A percentile compares a stretch with the other conserved stretches of the same genome.
Conservation (phyloP, 2,329 filamentous ascomycete species). For the Leptographium wingfieldii region DNA sequence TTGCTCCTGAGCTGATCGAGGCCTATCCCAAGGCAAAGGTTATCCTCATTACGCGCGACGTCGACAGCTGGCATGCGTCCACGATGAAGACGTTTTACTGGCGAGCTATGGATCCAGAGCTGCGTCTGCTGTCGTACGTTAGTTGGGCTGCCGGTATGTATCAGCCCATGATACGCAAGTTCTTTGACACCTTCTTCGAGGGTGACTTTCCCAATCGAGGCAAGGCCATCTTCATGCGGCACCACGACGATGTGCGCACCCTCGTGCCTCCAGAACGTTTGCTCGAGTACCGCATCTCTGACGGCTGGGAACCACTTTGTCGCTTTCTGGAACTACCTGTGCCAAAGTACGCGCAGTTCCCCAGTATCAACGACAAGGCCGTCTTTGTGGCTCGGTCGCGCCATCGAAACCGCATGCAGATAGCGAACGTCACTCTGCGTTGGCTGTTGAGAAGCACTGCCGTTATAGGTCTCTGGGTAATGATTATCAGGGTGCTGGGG, state of each 20-base stretch:
- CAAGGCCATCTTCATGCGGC: conserved; percentile 5
- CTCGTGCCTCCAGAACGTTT: conserved; percentile 21
- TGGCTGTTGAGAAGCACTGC: conserved; percentile 12
- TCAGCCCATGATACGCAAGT: conserved; percentile 9
- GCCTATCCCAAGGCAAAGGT: conserved; percentile 37
- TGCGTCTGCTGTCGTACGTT: conserved; percentile 1
- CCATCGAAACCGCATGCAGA: conserved; percentile 14
- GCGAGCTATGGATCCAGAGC: conserved; percentile 5
- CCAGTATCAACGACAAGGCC: conserved; percentile 19
- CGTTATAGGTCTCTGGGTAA: background rate
- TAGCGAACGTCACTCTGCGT: conserved; percentile 13
- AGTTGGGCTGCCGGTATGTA: conserved; percentile 9
- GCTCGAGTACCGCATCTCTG: conserved; percentile 24
- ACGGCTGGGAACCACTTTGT: conserved; percentile 30
- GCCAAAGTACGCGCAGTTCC: conserved; percentile 20
- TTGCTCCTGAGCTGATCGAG: conserved; percentile 30
- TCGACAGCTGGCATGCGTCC: conserved; percentile 27
- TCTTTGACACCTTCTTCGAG: conserved; percentile 8
- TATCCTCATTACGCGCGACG: conserved; percentile 28
- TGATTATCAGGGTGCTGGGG: background rate
- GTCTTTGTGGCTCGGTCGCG: conserved; percentile 13
- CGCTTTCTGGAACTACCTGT: conserved; percentile 24
- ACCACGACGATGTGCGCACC: conserved; percentile 15
- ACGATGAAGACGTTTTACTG: conserved; percentile 8
- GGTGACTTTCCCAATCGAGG: conserved; percentile 5